Base-by-base conservation (phyloP, 805 yeast genomes). In the Pichia nakasei region DNA sequence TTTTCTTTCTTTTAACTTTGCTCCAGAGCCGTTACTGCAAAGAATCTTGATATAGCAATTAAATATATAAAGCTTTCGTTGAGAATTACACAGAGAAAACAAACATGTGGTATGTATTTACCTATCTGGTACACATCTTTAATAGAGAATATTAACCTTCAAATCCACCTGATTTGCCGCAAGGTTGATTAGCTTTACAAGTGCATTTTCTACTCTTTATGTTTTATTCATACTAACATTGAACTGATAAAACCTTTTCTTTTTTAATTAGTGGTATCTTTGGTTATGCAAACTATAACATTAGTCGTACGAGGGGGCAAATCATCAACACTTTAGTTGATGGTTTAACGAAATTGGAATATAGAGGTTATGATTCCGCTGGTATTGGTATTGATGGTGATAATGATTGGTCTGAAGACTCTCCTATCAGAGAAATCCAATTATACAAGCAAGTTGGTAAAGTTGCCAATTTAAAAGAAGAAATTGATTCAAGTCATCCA, bases 341-440 rank as follows among this genome's bases (percentile, higher is more conserved):
- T 57, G 96, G 96, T 51, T 72, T 82, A 47, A 70, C 68, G 48
- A 80, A 95, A 59, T 75, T 93, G 57, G 99, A 93, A 66, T 93
- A 93, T 69, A 83, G 99, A 68, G 99, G 99, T 37, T 93, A 93
- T 59, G 99, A 93, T 66, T 89, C 97, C 19, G 83, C 97, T 21
- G 99, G 99, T 59, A 72, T 93, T 48, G 96, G 97, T 51, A 76
- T 93, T 52, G 97, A 89, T 65, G 96, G 96, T 48, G 94, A 86
- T 63, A 73, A 72, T 46, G 61, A 57, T 39, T 53, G 60, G 48
- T 54, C 50, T 36, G 63, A 53, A 31, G 53, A 53, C 29, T 45
- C 57, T 9, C 54, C 55, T 36, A 73, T 77, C 47, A 80, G 78
- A 52, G 80, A 85, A 54, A 80, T 84, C 46, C 66, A 77, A 49